Evolutionary conservation across 257 asterid species (phyloP), one percentile per base, ranked within the genome.

Genomic region (Solanum virginianum): DNA sequence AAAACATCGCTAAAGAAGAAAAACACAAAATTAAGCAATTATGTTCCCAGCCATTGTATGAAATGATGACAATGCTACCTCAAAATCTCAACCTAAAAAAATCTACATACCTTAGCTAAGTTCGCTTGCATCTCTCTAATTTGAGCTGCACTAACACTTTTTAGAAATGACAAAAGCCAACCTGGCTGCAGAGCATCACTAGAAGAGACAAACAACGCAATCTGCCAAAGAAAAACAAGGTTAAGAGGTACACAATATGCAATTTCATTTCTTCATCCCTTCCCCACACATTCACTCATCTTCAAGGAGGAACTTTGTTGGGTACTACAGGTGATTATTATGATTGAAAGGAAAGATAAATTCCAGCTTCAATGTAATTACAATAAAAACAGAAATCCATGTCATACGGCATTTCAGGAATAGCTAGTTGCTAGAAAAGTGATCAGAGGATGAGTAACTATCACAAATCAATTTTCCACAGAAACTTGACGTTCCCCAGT

Each of bases 131-230:
- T 89, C 88, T 90, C 94, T 80, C 84, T 88, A 85, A 95, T 92
- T 88, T 92, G 91, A 62, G 94, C 70, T 72, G 92, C 85, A 80
- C 95, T 87, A 84, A 97, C 89, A 89, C 86, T 90, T 92, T 91
- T 90, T 77, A 97, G 91, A 89, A 85, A 91, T 80, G 89, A 86
- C 82, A 95, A 81, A 77, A 97, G 96, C 98, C 97, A 91, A 83
- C 99, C 97, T 80, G 95, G 92, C 86, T 91, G 96, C 89, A 89
- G 62, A 36, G 97, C 95, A 87, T 95, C 96, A 79, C 91, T 90
- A 17, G 98, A 94, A 82, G 98, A 93, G 72, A 94, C 92, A 14
- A 97, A 94, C 32, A 97, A 87, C 80, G 98, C 98, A 84, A 95
- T 92, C 99, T 97, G 98, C 88, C 89, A 86, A 15, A 80, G 81